phyloP scores from a whole-genome alignment of 306 rosid species.

The Cicer cuneatum region DNA sequence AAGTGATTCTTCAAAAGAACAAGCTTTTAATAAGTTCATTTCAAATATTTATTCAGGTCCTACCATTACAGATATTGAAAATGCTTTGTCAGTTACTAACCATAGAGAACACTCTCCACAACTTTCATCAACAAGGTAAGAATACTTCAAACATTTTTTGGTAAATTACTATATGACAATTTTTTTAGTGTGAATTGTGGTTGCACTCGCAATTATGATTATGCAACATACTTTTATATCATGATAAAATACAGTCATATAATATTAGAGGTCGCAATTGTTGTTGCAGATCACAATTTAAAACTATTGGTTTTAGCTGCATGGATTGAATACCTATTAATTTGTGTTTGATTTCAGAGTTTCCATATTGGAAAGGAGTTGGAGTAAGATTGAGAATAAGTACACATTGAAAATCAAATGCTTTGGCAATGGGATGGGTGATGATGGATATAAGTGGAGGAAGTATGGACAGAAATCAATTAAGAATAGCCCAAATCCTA shows the following conservation, averaged over 20 bases:
- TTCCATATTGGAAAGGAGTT: conserved; percentile 66
- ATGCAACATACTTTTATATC: no score
- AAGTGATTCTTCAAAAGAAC: conserved; percentile 39
- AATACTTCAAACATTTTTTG: background rate
- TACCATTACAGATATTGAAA: conserved; percentile 73
- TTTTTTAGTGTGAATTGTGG: background rate
- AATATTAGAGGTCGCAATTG: no score
- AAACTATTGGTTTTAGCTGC: no score
- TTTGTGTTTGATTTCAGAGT: conserved; percentile 49
- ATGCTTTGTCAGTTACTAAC: conserved; percentile 61
- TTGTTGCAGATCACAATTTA: no score
- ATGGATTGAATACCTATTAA: background rate
- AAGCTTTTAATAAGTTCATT: conserved; percentile 48
- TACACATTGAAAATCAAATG: conserved; percentile 84
- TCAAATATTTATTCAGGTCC: conserved; percentile 74
- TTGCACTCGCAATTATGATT: no score
- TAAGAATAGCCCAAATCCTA: conserved; percentile 89
- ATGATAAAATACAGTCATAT: no score
- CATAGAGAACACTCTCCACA: conserved; percentile 52
- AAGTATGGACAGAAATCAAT: conserved; percentile 92
- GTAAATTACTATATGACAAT: background rate
- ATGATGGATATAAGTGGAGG: conserved; percentile 96
- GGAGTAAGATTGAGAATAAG: conserved; percentile 78
- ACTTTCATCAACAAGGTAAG: conserved; percentile 59
- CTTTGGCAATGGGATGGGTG: conserved; percentile 76